Percentiles rank a stretch among this genome's conserved stretches.
phyloP scores from a whole-genome alignment of 169 alveolate genomes.

The Eimeria sp. region DNA sequence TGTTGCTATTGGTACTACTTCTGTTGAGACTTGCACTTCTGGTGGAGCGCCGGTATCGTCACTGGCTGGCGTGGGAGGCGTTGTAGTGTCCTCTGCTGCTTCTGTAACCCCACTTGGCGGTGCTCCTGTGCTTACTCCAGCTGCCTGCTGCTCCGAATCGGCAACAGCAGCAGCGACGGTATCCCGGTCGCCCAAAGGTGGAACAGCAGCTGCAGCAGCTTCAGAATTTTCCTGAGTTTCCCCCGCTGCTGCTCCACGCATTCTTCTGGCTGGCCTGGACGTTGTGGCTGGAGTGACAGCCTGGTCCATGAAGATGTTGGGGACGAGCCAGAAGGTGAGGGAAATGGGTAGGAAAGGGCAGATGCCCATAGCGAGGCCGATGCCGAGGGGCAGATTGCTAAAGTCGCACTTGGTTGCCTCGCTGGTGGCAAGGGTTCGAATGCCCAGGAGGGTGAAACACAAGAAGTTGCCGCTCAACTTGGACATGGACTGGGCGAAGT shows the following conservation, averaged over 20 bases:
- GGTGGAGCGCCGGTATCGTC: not conserved
- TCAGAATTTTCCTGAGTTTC: not conserved
- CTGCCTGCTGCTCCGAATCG: not conserved
- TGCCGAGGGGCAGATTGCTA: constrained; percentile 44
- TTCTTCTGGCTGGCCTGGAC: not conserved
- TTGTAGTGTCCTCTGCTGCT: not conserved
- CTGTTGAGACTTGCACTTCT: not conserved
- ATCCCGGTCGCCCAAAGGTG: not conserved
- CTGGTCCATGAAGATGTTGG: constrained; percentile 70
- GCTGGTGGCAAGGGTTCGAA: constrained; percentile 51
- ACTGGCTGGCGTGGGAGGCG: not conserved
- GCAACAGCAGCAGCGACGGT: constrained; percentile 8
- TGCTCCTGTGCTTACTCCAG: constrained; percentile 11
- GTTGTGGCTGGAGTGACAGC: constrained; percentile 1
- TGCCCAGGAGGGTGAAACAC: constrained; percentile 44
- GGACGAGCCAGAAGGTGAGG: constrained; percentile 82
- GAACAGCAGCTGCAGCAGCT: not conserved
- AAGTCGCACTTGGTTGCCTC: constrained; percentile 74
- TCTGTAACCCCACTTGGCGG: constrained; percentile 11
- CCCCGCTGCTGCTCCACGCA: not conserved
- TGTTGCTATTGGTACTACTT: not conserved
- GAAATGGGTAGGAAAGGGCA: constrained; percentile 70
- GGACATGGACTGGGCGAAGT: constrained; percentile 74
- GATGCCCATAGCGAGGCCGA: constrained; percentile 45
- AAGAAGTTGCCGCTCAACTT: constrained; percentile 74